Conservation (phyloP, 805 yeast genomes). For the Yarrowia bubula region DNA sequence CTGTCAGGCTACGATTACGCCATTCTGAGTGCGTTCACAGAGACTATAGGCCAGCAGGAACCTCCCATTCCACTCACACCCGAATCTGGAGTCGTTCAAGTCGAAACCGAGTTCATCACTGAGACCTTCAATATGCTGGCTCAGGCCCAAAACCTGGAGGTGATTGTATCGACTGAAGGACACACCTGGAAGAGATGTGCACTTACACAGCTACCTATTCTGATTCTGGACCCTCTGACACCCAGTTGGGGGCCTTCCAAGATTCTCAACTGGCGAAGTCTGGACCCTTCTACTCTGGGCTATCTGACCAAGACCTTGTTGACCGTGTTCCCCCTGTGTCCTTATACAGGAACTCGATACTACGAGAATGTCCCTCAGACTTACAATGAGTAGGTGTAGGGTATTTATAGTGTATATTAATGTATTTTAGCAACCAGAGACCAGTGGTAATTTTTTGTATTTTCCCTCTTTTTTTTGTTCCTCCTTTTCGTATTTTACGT, state of each 20-base stretch:
- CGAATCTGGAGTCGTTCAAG: background rate
- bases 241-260: conserved; percentile 25
- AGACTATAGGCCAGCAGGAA: background rate
- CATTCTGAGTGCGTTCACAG: background rate
- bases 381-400: background rate
- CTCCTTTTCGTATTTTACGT: too few relatives aligned
- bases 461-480: too few relatives aligned
- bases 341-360: conserved; percentile 8
- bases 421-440: conserved; percentile 2
- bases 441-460: too few relatives aligned
- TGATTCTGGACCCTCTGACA: conserved; percentile 18
- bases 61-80: conserved; percentile 1
- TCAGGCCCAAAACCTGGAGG: conserved; percentile 8
- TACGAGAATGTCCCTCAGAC: conserved; percentile 13
- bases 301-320: conserved; percentile 14
- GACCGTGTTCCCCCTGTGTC: conserved; percentile 17
- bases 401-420: background rate
- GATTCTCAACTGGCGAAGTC: conserved; percentile 21
- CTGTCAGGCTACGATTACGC: conserved; percentile 15
- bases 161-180: background rate
- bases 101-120: conserved; percentile 15
- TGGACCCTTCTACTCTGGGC: background rate
- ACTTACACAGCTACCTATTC: conserved; percentile 9
- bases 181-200: conserved; percentile 22
- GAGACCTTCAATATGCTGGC: conserved; percentile 1